Evolutionary conservation across 169 alveolate genomes (phyloP).

Genomic region (Sarcocystis neurona): DNA sequence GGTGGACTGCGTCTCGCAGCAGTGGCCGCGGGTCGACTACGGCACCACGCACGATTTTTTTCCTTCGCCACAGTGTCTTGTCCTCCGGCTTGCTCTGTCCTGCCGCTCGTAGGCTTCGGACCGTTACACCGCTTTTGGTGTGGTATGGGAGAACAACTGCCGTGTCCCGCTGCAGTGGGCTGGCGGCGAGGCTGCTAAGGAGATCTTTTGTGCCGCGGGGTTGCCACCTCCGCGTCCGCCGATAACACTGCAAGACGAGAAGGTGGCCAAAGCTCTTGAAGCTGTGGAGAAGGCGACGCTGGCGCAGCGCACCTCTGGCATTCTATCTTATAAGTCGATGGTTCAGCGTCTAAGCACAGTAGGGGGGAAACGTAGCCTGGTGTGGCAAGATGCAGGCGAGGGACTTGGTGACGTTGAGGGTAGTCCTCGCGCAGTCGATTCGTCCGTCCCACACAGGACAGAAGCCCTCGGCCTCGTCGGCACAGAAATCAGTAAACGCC

Average conservation of each 20-base stretch:
- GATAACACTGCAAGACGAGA: not conserved
- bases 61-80: not conserved
- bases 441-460: not conserved
- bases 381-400: too few species aligned
- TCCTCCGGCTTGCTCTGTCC: not conserved
- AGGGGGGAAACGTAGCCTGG: too few species aligned
- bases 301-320: not conserved
- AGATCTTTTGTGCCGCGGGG: slow-evolving; percentile 19
- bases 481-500: not conserved
- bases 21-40: too few species aligned
- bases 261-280: not conserved
- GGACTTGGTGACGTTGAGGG: too few species aligned
- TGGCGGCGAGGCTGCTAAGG: slow-evolving; percentile 20
- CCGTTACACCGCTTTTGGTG: slow-evolving; percentile 55
- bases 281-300: slow-evolving; percentile 14
- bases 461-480: slow-evolving; percentile 35
- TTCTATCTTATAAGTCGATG: not conserved
- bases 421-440: too few species aligned
- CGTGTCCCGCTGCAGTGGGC: slow-evolving; percentile 62
- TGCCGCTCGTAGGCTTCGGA: slow-evolving; percentile 27
- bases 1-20: too few species aligned
- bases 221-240: slow-evolving; percentile 32
- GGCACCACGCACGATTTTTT: too few species aligned
- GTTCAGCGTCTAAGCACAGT: not conserved
- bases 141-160: slow-evolving; percentile 57